Evolutionary conservation across 108 stramenopile genomes (phyloP).

Genomic region (Discostella pseudostelligera): DNA sequence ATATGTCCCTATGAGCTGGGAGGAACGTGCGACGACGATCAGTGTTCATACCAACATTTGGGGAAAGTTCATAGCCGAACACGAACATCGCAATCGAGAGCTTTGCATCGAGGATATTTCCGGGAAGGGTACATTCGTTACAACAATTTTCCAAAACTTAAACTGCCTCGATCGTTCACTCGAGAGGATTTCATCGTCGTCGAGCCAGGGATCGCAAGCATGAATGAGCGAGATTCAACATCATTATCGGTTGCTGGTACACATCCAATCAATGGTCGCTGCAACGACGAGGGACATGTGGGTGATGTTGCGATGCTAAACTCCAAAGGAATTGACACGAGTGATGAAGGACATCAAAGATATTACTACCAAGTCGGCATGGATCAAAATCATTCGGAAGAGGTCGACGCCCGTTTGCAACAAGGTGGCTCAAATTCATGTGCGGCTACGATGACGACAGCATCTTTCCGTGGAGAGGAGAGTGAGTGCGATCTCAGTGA

Average conservation of each 20-base stretch:
- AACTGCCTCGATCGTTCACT: slow-evolving; percentile 18
- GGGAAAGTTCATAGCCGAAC: neutral
- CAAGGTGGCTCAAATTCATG: too few species aligned
- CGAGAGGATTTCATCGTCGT: slow-evolving; percentile 9
- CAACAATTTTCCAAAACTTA: slow-evolving; percentile 6
- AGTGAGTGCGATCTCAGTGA: neutral
- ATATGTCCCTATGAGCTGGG: slow-evolving; percentile 78
- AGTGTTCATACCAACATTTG: slow-evolving; percentile 71
- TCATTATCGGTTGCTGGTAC: neutral
- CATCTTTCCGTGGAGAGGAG: neutral
- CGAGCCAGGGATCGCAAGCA: neutral
- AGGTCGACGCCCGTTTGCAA: neutral
- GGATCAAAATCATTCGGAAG: neutral
- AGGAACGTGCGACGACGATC: slow-evolving; percentile 64
- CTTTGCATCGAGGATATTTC: neutral
- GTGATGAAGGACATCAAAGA: too few species aligned
- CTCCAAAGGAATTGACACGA: too few species aligned
- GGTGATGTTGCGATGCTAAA: too few species aligned
- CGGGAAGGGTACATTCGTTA: slow-evolving; percentile 13
- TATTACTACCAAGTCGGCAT: slow-evolving; percentile 12
- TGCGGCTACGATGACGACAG: too few species aligned
- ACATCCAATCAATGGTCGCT: neutral
- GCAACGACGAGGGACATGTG: neutral
- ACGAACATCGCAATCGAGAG: neutral
- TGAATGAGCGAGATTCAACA: neutral